Conservation (phyloP, 2,329 filamentous ascomycete species). For the Chalaropsis ovoidea region DNA sequence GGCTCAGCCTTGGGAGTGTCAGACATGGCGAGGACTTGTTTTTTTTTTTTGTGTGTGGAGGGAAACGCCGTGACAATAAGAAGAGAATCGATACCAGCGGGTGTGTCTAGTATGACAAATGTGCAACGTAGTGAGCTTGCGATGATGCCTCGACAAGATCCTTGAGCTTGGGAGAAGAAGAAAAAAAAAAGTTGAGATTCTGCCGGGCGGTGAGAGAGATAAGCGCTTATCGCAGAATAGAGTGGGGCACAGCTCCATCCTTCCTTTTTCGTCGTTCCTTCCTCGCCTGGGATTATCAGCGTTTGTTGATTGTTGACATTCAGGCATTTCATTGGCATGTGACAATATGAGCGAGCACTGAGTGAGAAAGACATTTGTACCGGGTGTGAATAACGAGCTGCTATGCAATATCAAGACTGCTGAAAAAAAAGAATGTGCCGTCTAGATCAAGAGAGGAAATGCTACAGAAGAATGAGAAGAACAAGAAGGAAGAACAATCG, state of each 20-base stretch:
- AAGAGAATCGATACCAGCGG: not conserved
- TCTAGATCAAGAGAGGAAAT: not conserved
- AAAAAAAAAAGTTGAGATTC: constrained; percentile 23
- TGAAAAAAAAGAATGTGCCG: not conserved
- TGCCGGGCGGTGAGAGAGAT: constrained; percentile 23
- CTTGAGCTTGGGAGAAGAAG: not conserved
- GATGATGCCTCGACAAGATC: not conserved
- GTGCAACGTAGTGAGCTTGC: not conserved
- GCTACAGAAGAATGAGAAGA: not conserved
- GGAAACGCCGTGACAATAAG: not conserved
- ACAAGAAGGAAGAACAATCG: not conserved
- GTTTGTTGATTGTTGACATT: not conserved
- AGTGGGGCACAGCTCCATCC: not conserved
- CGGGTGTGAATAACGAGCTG: too few species aligned
- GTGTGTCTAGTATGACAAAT: not conserved
- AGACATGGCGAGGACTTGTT: not conserved
- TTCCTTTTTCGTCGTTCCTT: not conserved
- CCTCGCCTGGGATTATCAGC: not conserved
- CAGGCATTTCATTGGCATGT: not conserved
- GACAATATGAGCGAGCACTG: not conserved
- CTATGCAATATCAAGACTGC: not conserved
- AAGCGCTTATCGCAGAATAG: constrained; percentile 8
- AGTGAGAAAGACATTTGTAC: not conserved
- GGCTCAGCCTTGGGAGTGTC: constrained; percentile 12
- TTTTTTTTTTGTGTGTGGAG: not conserved